These are phyloP conservation scores for Linnemannia exigua DNA, from an alignment of 192 early-diverging fungal genomes.

Conservation along the genomic window DNA sequence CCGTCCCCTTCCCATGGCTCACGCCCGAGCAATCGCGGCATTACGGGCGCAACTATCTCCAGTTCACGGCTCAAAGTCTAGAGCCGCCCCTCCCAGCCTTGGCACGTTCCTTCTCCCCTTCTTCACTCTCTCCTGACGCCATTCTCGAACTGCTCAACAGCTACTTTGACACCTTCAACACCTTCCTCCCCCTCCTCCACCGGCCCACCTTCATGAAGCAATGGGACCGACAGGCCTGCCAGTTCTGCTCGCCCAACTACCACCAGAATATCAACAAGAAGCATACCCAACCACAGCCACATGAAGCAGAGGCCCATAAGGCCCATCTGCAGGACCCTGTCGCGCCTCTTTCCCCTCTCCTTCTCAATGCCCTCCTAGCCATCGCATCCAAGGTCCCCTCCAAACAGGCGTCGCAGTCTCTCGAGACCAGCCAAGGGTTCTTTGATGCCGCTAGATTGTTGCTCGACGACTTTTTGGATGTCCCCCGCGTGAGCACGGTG, in stretches of 20 bases:
- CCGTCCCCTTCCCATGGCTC: slow-evolving; percentile 55
- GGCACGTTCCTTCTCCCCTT: slow-evolving; percentile 10
- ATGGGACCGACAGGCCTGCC: slow-evolving; percentile 39
- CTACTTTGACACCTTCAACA: slow-evolving; percentile 42
- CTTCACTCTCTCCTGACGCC: slow-evolving; percentile 5
- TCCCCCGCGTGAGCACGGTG: slow-evolving; percentile 59
- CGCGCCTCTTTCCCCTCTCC: slow-evolving; percentile 54
- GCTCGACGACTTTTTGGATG: slow-evolving; percentile 59
- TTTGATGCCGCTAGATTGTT: slow-evolving; percentile 43
- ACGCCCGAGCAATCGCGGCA: slow-evolving; percentile 49
- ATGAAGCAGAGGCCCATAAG: slow-evolving; percentile 31
- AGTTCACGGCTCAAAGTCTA: slow-evolving; percentile 35
- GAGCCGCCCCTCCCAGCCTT: slow-evolving; percentile 48
- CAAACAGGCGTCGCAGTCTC: not conserved
- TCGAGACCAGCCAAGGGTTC: slow-evolving; percentile 30
- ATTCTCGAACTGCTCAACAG: slow-evolving; percentile 25
- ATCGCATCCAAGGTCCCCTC: slow-evolving; percentile 48
- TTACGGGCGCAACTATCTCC: slow-evolving; percentile 54
- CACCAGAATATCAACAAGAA: slow-evolving; percentile 3
- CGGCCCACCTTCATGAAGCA: slow-evolving; percentile 47
- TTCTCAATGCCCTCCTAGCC: slow-evolving; percentile 55
- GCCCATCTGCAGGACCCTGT: slow-evolving; percentile 37
- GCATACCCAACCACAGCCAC: slow-evolving; percentile 13
- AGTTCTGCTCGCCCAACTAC: slow-evolving; percentile 12
- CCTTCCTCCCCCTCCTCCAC: slow-evolving; percentile 37